These are phyloP conservation scores for Alternaria rosae DNA, from an alignment of 2,329 filamentous ascomycete species.

Conservation along the genomic window DNA sequence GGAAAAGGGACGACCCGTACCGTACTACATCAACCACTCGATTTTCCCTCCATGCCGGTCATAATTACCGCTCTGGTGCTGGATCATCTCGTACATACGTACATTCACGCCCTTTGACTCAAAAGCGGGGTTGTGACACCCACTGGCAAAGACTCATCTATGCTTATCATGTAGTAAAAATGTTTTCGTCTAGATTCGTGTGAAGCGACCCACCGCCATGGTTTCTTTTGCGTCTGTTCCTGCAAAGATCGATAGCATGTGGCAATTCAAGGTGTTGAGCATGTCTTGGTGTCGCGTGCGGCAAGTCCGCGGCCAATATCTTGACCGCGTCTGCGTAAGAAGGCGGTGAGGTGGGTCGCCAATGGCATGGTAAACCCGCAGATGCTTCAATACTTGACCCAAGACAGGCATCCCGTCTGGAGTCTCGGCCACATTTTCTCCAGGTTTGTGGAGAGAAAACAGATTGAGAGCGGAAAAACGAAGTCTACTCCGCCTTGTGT, in stretches of 20 bases:
- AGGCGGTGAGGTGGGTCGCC: slow-evolving; percentile 1
- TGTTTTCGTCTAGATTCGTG: neutral
- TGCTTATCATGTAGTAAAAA: neutral
- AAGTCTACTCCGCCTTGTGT: slow-evolving; percentile 16
- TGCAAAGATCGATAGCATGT: neutral
- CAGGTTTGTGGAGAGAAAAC: slow-evolving; percentile 18
- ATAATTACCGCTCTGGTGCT: neutral
- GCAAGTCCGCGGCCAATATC: neutral
- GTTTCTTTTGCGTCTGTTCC: neutral
- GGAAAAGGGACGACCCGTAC: slow-evolving; percentile 1
- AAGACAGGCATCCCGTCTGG: neutral
- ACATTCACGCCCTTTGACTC: neutral
- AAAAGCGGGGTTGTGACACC: neutral
- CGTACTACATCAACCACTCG: neutral
- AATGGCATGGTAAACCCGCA: neutral
- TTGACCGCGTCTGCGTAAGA: neutral
- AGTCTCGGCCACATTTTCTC: slow-evolving; percentile 11
- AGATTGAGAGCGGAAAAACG: slow-evolving; percentile 16
- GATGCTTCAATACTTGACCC: neutral
- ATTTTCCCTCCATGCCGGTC: neutral
- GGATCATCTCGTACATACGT: neutral
- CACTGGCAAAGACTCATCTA: neutral
- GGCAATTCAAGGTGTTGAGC: neutral
- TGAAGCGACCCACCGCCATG: neutral
- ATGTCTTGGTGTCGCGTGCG: slow-evolving; percentile 1